A percentile compares a stretch with the other conserved stretches of the same genome.
These are phyloP conservation scores for Stemphylium beticola DNA, from an alignment of 2,329 filamentous ascomycete species.

Conservation along the genomic window DNA sequence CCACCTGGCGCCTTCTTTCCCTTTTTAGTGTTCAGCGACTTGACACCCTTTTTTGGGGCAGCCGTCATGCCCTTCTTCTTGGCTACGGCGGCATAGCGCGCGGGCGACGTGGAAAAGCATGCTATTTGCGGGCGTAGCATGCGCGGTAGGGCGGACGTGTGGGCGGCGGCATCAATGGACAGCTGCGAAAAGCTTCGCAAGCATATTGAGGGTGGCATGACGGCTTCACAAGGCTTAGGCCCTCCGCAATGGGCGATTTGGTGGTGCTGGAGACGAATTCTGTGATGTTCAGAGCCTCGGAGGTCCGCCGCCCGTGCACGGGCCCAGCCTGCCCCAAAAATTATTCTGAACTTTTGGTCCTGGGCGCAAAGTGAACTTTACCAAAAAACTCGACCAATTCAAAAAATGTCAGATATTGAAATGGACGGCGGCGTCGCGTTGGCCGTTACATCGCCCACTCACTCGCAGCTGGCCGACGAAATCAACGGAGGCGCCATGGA, in stretches of 20 bases:
- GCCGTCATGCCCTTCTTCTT: conserved; percentile 38
- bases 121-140: conserved; percentile 33
- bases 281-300: conserved; percentile 30
- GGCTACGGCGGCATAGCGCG: conserved; percentile 31
- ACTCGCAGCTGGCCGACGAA: conserved; percentile 36
- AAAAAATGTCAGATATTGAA: conserved; percentile 35
- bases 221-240: conserved; percentile 29
- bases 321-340: conserved; percentile 21
- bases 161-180: conserved; percentile 35
- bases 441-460: conserved; percentile 25
- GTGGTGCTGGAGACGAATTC: conserved; percentile 24
- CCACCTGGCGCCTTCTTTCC: conserved; percentile 48
- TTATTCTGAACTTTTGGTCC: conserved; percentile 16
- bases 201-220: conserved; percentile 43
- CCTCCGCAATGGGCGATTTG: conserved; percentile 35
- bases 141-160: conserved; percentile 32
- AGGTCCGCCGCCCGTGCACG: conserved; percentile 31
- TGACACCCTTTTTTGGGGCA: conserved; percentile 46
- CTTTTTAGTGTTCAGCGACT: conserved; percentile 52
- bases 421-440: conserved; percentile 41
- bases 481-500: conserved; percentile 45
- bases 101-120: conserved; percentile 46
- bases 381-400: not conserved
- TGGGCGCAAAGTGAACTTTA: conserved; percentile 2
- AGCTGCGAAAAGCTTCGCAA: conserved; percentile 42